phyloP scores from a whole-genome alignment of 495 filamentous ascomycete species.

The Aspergillus leporis region DNA sequence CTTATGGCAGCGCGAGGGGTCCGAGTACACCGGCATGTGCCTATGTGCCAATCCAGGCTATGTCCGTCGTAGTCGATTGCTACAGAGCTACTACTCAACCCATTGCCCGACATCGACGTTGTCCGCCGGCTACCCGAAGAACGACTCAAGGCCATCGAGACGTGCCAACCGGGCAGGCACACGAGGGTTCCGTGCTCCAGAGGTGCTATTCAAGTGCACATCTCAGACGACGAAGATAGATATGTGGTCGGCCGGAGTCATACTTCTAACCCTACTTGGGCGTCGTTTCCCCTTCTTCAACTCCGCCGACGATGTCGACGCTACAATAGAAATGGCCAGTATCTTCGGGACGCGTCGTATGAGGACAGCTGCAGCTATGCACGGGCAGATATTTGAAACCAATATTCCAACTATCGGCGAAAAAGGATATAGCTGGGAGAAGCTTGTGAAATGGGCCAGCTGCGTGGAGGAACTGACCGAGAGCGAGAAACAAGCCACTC shows the following conservation, averaged over 20 bases:
- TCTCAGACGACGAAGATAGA: conserved; percentile 95
- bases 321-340: conserved; percentile 93
- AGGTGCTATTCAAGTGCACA: conserved; percentile 97
- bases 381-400: conserved; percentile 86
- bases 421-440: conserved; percentile 81
- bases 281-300: conserved; percentile 98
- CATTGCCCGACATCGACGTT: conserved; percentile 38
- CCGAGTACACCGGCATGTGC: conserved; percentile 43
- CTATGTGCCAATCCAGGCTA: conserved; percentile 40
- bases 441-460: conserved; percentile 90
- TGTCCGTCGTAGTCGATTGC: conserved; percentile 39
- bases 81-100: conserved; percentile 46
- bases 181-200: conserved; percentile 90
- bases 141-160: conserved; percentile 81
- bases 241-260: conserved; percentile 94
- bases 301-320: conserved; percentile 92
- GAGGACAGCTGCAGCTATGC: conserved; percentile 76
- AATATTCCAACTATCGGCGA: conserved; percentile 87
- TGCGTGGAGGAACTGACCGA: conserved; percentile 50
- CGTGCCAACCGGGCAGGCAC: conserved; percentile 96
- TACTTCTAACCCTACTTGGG: conserved; percentile 86
- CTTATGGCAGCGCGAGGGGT: conserved; percentile 38
- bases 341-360: conserved; percentile 88
- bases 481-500: conserved; percentile 49
- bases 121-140: conserved; percentile 75